Conservation (phyloP, 2,329 filamentous ascomycete species). For the Macroventuria anomochaeta region DNA sequence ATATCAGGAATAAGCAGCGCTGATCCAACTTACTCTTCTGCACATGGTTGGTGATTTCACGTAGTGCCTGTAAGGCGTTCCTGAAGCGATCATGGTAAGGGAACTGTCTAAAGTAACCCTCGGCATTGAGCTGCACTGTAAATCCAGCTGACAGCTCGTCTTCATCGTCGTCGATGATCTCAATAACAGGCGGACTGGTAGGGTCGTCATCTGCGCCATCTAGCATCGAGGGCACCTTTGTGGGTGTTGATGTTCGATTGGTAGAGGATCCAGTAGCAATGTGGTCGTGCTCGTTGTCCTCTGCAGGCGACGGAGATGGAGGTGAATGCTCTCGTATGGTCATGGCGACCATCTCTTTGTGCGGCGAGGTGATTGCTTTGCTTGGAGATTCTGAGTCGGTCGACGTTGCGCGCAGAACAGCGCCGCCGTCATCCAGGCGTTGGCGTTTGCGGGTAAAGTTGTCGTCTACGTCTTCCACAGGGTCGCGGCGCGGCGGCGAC, state of each 20-base stretch:
- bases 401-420: conserved; percentile 41
- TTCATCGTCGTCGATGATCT: conserved; percentile 48
- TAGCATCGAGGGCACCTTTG: conserved; percentile 23
- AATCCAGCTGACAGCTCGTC: conserved; percentile 17
- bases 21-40: conserved; percentile 29
- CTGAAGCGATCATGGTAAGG: conserved; percentile 28
- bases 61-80: background rate
- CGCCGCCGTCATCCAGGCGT: conserved; percentile 49
- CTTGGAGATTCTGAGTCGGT: conserved; percentile 28
- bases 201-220: conserved; percentile 22
- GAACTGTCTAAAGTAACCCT: conserved; percentile 42
- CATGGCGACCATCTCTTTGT: conserved; percentile 45
- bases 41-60: conserved; percentile 31
- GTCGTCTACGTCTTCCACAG: conserved; percentile 53
- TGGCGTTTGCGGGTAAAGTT: conserved; percentile 56
- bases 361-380: conserved; percentile 21
- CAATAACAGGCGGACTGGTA: conserved; percentile 47
- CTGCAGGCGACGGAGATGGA: conserved; percentile 32
- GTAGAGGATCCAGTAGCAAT: background rate
- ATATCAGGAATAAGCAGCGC: background rate
- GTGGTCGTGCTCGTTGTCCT: conserved; percentile 22
- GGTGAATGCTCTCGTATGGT: conserved; percentile 48
- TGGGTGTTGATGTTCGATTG: background rate
- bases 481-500: conserved; percentile 51
- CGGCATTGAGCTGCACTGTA: conserved; percentile 31